These are phyloP conservation scores for Saksenaea oblongispora DNA, from an alignment of 371 early-diverging fungal species.

Conservation along the genomic window DNA sequence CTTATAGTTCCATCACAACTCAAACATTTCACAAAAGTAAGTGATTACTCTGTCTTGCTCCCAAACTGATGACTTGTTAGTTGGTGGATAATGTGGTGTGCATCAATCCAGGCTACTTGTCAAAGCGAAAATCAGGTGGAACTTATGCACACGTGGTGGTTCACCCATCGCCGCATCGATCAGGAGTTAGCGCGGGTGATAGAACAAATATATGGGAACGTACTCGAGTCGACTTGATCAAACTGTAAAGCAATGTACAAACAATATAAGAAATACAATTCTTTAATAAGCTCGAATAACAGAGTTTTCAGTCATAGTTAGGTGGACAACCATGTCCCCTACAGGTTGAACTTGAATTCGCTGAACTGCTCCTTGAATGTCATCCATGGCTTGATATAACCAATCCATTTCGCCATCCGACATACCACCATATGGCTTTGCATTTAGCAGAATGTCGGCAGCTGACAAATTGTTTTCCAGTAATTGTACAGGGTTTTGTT, in stretches of 20 bases:
- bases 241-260: slow-evolving; percentile 38
- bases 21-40: slow-evolving; percentile 62
- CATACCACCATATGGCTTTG: slow-evolving; percentile 33
- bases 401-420: slow-evolving; percentile 20
- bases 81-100: slow-evolving; percentile 68
- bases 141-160: slow-evolving; percentile 75
- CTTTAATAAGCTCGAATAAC: slow-evolving; percentile 1
- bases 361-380: slow-evolving; percentile 43
- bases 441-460: slow-evolving; percentile 13
- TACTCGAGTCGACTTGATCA: slow-evolving; percentile 63
- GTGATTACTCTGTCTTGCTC: neutral
- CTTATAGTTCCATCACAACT: slow-evolving; percentile 76
- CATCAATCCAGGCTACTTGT: slow-evolving; percentile 80
- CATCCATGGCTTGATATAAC: slow-evolving; percentile 46
- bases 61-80: slow-evolving; percentile 10
- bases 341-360: slow-evolving; percentile 46
- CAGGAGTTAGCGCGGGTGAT: slow-evolving; percentile 17
- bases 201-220: slow-evolving; percentile 40
- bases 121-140: slow-evolving; percentile 67
- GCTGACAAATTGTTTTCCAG: slow-evolving; percentile 4
- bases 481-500: neutral
- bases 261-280: neutral
- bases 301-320: slow-evolving; percentile 36
- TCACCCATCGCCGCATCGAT: slow-evolving; percentile 52
- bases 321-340: slow-evolving; percentile 54